Evolutionary conservation across 1,284 basidiomycete genomes (phyloP).

Genomic region (Moesziomyces aphidis): DNA sequence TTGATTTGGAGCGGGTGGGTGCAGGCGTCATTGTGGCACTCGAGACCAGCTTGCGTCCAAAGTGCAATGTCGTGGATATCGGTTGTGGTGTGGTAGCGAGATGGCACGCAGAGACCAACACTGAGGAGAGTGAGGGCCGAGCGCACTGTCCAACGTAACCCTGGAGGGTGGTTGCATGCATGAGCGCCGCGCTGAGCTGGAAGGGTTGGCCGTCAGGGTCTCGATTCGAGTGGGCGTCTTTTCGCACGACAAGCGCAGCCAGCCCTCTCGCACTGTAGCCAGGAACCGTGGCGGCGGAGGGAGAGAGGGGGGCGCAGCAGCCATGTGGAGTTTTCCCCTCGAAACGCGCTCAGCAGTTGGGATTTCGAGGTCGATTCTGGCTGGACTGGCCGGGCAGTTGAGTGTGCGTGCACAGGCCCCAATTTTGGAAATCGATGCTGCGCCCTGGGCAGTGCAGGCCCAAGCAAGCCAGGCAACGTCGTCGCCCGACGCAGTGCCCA

Average conservation of each 20-base stretch:
- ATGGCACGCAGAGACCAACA: no score
- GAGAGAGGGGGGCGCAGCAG: no score
- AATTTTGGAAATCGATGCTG: neutral
- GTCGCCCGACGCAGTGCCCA: neutral
- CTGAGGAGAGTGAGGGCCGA: no score
- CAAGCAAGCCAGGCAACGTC: neutral
- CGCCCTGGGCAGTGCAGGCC: no score
- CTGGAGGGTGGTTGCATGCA: neutral
- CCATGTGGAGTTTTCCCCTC: neutral
- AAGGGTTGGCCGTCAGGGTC: constrained; percentile 10
- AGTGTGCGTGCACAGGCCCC: neutral
- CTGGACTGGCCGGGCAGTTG: neutral
- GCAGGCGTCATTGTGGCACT: constrained; percentile 8
- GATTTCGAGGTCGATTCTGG: neutral
- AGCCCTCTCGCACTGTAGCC: no score
- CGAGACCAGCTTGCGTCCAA: neutral
- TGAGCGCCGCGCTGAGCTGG: constrained; percentile 13
- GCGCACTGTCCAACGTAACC: neutral
- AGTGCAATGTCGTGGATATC: neutral
- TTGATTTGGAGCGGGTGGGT: constrained; percentile 19
- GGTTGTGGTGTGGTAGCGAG: neutral
- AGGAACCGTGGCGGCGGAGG: no score
- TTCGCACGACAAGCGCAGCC: constrained; percentile 13
- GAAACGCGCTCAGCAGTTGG: no score
- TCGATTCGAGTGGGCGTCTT: neutral